Conservation (phyloP, 2,329 filamentous ascomycete species). For the Aureobasidium leucospermi region DNA sequence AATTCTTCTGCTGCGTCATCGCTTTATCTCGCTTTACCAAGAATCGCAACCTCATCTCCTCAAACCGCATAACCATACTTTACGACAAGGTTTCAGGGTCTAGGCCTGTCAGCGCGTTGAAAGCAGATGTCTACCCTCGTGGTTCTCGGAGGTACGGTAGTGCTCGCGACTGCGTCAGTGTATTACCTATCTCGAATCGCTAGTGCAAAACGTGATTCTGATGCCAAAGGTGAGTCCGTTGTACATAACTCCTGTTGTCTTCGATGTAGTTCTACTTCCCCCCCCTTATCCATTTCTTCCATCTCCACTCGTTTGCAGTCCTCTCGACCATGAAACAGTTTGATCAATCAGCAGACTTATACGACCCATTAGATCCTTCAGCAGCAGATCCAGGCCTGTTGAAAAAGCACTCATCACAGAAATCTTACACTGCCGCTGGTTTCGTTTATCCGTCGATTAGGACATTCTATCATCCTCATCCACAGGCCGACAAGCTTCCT, state of each 20-base stretch:
- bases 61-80: slow-evolving; percentile 9
- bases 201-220: slow-evolving; percentile 8
- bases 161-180: slow-evolving; percentile 2
- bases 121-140: slow-evolving; percentile 11
- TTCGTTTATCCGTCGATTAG: slow-evolving; percentile 69
- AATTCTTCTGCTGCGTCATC: slow-evolving; percentile 9
- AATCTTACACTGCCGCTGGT: slow-evolving; percentile 57
- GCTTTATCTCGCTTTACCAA: background rate
- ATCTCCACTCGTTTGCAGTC: background rate
- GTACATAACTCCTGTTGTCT: background rate
- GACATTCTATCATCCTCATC: slow-evolving; percentile 76
- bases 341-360: slow-evolving; percentile 5
- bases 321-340: background rate
- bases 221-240: slow-evolving; percentile 4
- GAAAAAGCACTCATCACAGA: slow-evolving; percentile 64
- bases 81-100: slow-evolving; percentile 3
- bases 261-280: background rate
- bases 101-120: background rate
- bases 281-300: background rate
- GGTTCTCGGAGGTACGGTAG: background rate
- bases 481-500: slow-evolving; percentile 74
- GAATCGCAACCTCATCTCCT: background rate
- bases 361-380: slow-evolving; percentile 34
- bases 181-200: slow-evolving; percentile 6
- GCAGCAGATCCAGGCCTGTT: slow-evolving; percentile 71